Evolutionary conservation across 768 basidiomycete genomes (phyloP).

Genomic region (Boletus patriciae): DNA sequence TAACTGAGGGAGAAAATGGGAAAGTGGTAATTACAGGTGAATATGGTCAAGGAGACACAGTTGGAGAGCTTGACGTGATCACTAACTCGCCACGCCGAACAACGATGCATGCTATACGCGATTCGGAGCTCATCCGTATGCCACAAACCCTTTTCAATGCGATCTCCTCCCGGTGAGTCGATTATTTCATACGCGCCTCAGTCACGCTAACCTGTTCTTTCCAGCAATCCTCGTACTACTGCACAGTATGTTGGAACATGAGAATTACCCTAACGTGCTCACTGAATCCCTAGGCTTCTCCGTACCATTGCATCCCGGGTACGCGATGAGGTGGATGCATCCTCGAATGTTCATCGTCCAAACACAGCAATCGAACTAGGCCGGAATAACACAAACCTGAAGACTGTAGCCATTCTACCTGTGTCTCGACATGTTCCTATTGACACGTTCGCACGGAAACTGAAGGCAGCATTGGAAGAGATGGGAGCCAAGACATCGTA

Average conservation of each 20-base stretch:
- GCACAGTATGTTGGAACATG: conserved; percentile 56
- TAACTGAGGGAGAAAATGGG: conserved; percentile 76
- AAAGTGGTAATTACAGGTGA: conserved; percentile 83
- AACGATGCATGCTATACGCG: conserved; percentile 96
- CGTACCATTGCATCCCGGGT: conserved; percentile 93
- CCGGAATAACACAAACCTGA: conserved; percentile 82
- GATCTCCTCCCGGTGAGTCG: conserved; percentile 74
- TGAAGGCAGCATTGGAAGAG: conserved; percentile 84
- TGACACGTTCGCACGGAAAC: conserved; percentile 84
- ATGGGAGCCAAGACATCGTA: conserved; percentile 93
- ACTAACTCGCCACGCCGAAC: conserved; percentile 83
- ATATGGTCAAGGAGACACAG: conserved; percentile 96
- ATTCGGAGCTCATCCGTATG: conserved; percentile 96
- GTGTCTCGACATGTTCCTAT: conserved; percentile 85
- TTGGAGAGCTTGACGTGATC: conserved; percentile 97
- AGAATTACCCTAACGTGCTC: neutral
- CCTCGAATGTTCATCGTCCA: conserved; percentile 50
- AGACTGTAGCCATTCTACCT: conserved; percentile 92
- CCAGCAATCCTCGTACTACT: conserved; percentile 80
- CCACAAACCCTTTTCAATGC: conserved; percentile 98
- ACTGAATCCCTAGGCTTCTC: conserved; percentile 51
- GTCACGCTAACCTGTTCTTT: neutral
- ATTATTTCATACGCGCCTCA: neutral
- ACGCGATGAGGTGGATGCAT: conserved; percentile 73
- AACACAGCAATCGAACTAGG: conserved; percentile 59